These are phyloP conservation scores for Dioszegia hungarica DNA, from an alignment of 768 basidiomycete genomes.

Conservation along the genomic window DNA sequence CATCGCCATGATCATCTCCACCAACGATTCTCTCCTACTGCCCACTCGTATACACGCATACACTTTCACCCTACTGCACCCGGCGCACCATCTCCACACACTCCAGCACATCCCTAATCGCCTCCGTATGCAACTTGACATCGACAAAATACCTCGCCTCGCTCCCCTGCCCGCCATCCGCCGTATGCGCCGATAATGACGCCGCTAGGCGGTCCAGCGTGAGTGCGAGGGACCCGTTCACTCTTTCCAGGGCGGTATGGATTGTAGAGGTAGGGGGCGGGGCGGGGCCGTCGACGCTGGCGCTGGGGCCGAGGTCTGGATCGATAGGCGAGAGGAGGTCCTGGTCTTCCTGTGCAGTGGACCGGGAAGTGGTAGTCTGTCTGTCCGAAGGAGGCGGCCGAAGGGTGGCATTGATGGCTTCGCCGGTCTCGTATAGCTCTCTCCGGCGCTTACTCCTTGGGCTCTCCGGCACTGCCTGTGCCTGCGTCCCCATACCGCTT, in stretches of 20 bases:
- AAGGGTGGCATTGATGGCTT: constrained; percentile 1
- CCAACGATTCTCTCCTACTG: too few relatives aligned
- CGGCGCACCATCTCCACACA: constrained; percentile 13
- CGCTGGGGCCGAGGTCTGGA: too few relatives aligned
- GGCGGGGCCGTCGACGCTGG: too few relatives aligned
- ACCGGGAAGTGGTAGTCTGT: not conserved
- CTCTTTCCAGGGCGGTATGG: not conserved
- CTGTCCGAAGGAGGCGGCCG: not conserved
- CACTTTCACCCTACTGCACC: not conserved
- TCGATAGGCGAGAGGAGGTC: not conserved
- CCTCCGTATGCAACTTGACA: constrained; percentile 33
- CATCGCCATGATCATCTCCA: too few relatives aligned
- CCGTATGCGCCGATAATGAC: constrained; percentile 10
- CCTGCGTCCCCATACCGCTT: not conserved
- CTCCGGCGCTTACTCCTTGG: constrained; percentile 28
- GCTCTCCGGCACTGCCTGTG: constrained; percentile 12
- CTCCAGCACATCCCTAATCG: constrained; percentile 28
- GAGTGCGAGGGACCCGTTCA: constrained; percentile 8
- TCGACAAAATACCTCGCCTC: constrained; percentile 28
- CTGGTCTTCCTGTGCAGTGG: not conserved
- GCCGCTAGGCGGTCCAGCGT: constrained; percentile 16
- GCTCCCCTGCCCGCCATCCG: not conserved
- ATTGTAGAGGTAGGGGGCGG: not conserved
- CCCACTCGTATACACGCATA: too few relatives aligned
- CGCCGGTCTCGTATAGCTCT: constrained; percentile 30